Percentiles rank a stretch among this genome's conserved stretches.
These are phyloP conservation scores for Ballota nigra DNA, from an alignment of 257 asterid genomes.

Conservation along the genomic window DNA sequence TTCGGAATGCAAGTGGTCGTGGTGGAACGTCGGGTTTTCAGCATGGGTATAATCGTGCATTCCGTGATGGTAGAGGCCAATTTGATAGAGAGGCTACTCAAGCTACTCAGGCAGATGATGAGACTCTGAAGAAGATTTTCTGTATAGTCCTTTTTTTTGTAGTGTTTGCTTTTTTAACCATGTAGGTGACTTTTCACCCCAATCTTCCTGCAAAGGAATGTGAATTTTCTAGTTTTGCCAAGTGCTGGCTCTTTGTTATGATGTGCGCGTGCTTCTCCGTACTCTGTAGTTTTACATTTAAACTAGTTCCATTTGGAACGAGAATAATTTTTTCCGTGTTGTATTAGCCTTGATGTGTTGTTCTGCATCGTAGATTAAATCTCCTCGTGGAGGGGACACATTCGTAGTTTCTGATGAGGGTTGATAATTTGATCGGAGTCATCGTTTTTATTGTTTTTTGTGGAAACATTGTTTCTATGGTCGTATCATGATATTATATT, in stretches of 20 bases:
- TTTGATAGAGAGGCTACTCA: conserved; percentile 23
- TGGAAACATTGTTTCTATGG: neutral
- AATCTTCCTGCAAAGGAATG: neutral
- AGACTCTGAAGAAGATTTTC: conserved; percentile 47
- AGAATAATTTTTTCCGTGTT: neutral
- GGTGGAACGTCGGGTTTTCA: conserved; percentile 35
- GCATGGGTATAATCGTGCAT: conserved; percentile 35
- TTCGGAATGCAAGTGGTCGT: conserved; percentile 21
- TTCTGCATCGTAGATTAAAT: neutral
- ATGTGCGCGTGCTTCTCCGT: neutral
- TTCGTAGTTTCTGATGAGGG: neutral
- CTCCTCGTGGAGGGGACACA: neutral
- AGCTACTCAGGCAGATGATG: conserved; percentile 42
- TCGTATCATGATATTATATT: neutral
- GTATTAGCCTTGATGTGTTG: neutral
- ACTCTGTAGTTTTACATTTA: conserved; percentile 19
- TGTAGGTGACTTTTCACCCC: conserved; percentile 19
- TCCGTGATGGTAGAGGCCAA: conserved; percentile 22
- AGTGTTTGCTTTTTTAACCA: conserved; percentile 32
- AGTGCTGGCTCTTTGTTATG: neutral
- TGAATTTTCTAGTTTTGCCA: neutral
- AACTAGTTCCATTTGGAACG: neutral
- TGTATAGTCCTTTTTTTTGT: conserved; percentile 38
- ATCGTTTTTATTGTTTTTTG: neutral
- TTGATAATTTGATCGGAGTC: neutral